Evolutionary conservation across 768 basidiomycete genomes (phyloP), one percentile per base, ranked within the genome.

Genomic region (Leccinum olivaceopallidum): DNA sequence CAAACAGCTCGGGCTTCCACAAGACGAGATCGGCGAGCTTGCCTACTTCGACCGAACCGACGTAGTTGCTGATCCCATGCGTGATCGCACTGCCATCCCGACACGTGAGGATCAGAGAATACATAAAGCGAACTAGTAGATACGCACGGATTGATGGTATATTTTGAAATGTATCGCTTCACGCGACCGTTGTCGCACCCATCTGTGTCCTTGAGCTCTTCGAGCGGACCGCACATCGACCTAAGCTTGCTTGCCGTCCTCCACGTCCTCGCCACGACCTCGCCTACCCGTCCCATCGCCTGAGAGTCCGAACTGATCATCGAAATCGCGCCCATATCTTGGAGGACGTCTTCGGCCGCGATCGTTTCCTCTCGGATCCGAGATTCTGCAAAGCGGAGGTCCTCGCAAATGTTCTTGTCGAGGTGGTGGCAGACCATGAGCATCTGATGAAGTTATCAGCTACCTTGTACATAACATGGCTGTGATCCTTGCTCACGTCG

Each of bases 391-490:
- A 99, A 99, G 2, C 90, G 85, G 47, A 98, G 81, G 66, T 99
- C 97, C 77, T 99, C 97, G 1, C 90, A 84, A 65, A 96, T 94
- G n/a, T 81, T 83, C 65, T 80, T 85, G 77, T 97, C 94, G 58
- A 99, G 84, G 74, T 99, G 96, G 73, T 99, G 96, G 73, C 95
- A 97, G n/a, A 98, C 95, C 94, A 98, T 98, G 24, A 98, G 81
- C 97, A 98, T 99, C 95, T 97, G 67, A 28, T 10, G 49, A 53
- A 42, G 14, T 54, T 48, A 37, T 59, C 44, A 64, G 56, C n/a
- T 13, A 47, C 22, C 22, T 52, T 14, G 44, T 39, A 58, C 6
- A 44, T 22, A 8, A 48, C 13, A 26, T 0, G n/a, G 28, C 13
- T 20, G 22, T n/a, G 20, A 16, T 26, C 7, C 13, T 5, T n/a